phyloP scores from a whole-genome alignment of 768 basidiomycete genomes.

The Termitomyces sp. region DNA sequence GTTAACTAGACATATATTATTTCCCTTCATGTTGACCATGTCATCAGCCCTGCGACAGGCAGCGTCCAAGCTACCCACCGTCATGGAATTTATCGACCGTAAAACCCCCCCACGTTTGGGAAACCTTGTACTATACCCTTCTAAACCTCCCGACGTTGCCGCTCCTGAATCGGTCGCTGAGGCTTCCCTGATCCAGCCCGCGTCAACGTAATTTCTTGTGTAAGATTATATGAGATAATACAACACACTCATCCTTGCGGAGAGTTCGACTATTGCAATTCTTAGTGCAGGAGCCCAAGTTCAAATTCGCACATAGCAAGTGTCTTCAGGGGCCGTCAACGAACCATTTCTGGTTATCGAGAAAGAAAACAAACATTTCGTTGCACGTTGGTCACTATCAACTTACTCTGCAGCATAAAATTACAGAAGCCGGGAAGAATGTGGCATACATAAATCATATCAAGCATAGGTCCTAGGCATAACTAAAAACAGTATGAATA shows the following conservation, averaged over 20 bases:
- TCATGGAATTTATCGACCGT: constrained; percentile 81
- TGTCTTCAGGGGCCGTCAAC: not conserved
- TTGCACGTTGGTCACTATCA: not conserved
- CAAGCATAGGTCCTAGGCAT: not conserved
- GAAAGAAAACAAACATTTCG: not conserved
- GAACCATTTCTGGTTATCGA: no score
- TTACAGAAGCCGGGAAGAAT: not conserved
- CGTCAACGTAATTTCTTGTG: not conserved
- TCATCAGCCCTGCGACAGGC: constrained; percentile 78
- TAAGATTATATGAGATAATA: not conserved
- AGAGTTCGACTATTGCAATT: not conserved
- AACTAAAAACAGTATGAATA: not conserved
- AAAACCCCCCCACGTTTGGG: constrained; percentile 72
- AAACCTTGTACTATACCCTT: constrained; percentile 52
- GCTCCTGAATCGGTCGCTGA: constrained; percentile 8
- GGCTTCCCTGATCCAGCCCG: not conserved
- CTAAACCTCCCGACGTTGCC: constrained; percentile 24
- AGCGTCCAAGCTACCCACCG: constrained; percentile 81
- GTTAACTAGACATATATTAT: constrained; percentile 8
- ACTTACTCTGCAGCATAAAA: not conserved
- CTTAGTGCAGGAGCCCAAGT: not conserved
- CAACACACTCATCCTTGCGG: not conserved
- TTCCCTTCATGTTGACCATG: constrained; percentile 1
- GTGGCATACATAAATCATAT: not conserved
- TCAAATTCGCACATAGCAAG: not conserved